Evolutionary conservation across 176 grass and related monocot genomes (phyloP).

Genomic region (Bonia amplexicaulis): DNA sequence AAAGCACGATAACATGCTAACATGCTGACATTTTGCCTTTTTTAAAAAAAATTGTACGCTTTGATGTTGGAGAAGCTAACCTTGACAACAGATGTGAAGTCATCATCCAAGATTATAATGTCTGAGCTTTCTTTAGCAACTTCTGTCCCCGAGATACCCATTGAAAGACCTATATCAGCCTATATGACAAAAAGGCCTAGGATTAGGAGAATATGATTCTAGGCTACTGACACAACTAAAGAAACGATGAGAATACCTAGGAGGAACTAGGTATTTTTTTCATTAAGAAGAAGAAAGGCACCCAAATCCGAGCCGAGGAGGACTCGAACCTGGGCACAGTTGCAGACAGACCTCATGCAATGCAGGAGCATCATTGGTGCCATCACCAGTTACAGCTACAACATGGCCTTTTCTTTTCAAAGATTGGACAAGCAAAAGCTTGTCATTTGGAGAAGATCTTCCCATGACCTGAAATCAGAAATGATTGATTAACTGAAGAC

Average conservation of each 20-base stretch:
- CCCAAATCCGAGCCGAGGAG: no score
- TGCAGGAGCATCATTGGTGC: constrained; percentile 69
- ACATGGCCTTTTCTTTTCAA: constrained; percentile 58
- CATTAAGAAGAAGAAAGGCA: no score
- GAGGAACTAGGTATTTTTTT: no score
- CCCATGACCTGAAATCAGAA: constrained; percentile 52
- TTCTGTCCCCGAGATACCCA: constrained; percentile 69
- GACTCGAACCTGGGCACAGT: background rate
- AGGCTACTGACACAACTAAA: background rate
- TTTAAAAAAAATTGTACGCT: background rate
- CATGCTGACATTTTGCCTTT: background rate
- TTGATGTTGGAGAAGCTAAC: constrained; percentile 33
- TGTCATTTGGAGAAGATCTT: constrained; percentile 67
- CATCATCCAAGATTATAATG: constrained; percentile 70
- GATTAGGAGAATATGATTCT: background rate
- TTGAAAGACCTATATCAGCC: constrained; percentile 73
- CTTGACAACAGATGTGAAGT: constrained; percentile 69
- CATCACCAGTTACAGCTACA: constrained; percentile 71
- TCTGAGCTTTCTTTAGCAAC: constrained; percentile 81
- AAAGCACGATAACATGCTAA: background rate
- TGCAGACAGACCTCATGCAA: constrained; percentile 45
- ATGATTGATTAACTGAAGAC: background rate
- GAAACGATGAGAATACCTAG: background rate
- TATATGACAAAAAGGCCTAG: constrained; percentile 5
- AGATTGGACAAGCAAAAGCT: constrained; percentile 58